Percentiles rank a stretch among this genome's conserved stretches.
Evolutionary conservation across 192 early-diverging fungal species (phyloP).

Genomic region (Podochytrium sp.): DNA sequence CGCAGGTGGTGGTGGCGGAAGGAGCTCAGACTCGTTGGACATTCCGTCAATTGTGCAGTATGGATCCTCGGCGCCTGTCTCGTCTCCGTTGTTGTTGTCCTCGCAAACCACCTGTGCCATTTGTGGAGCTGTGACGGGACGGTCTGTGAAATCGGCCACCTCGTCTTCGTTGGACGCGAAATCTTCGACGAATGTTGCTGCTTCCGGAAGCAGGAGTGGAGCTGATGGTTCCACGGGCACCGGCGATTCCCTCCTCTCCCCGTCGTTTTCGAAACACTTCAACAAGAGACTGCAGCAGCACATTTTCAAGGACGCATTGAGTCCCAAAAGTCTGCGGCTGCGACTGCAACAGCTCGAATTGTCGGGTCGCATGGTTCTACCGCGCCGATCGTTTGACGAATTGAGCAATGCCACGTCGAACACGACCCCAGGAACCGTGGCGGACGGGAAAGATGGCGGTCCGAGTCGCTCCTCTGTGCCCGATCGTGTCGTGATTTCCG

Average conservation of each 20-base stretch:
- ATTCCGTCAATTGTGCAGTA: conserved; percentile 4
- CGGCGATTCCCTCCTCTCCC: conserved; percentile 34
- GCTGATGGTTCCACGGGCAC: background rate
- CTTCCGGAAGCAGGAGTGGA: background rate
- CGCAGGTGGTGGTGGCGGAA: no score
- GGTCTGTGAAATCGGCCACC: background rate
- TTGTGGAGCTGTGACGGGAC: background rate
- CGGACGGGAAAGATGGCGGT: background rate
- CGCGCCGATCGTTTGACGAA: conserved; percentile 18
- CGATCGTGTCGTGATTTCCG: no score
- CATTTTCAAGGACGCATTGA: conserved; percentile 88
- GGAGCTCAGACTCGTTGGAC: background rate
- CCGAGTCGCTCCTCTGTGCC: no score
- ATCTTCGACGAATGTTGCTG: background rate
- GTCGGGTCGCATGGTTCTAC: conserved; percentile 34
- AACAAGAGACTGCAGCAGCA: conserved; percentile 83
- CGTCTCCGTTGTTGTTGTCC: background rate
- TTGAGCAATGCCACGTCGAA: no score
- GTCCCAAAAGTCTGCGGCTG: conserved; percentile 79
- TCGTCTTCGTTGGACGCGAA: background rate
- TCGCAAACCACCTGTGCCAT: background rate
- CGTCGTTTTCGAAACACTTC: conserved; percentile 37
- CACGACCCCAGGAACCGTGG: background rate
- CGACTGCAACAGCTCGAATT: conserved; percentile 66
- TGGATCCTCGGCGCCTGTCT: conserved; percentile 3